Conservation (phyloP, 305 asterid genomes). For the Fraxinus sp. region DNA sequence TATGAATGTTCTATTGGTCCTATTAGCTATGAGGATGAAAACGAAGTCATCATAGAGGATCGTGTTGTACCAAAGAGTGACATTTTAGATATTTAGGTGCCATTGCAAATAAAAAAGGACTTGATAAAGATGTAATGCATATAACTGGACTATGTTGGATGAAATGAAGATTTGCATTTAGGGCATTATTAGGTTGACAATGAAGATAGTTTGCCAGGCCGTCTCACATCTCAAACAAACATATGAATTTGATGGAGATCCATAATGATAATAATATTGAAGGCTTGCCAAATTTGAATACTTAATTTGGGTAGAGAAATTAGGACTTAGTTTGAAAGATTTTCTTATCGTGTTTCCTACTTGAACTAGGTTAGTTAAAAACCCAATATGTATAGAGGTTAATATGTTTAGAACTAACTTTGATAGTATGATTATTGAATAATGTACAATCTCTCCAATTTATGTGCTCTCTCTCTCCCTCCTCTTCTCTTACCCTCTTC, state of each 20-base stretch:
- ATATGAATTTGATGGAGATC: slow-evolving; percentile 13
- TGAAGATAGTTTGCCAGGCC: neutral
- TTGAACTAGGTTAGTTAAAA: neutral
- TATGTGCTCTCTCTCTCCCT: neutral
- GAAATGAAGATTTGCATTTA: slow-evolving; percentile 8
- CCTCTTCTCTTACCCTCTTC: neutral
- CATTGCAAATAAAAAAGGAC: neutral
- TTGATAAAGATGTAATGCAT: neutral
- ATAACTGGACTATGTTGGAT: neutral
- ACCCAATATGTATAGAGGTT: neutral
- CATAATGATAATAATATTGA: neutral
- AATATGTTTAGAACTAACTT: neutral
- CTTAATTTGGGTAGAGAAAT: neutral
- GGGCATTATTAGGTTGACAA: neutral
- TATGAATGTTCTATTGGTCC: neutral
- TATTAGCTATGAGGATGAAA: neutral
- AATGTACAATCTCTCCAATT: neutral
- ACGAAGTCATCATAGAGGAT: neutral
- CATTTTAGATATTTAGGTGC: neutral
- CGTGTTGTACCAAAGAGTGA: neutral
- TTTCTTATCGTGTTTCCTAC: neutral
- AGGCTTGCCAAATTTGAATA: neutral
- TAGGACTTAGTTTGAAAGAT: neutral
- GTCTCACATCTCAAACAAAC: slow-evolving; percentile 17
- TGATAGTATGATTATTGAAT: neutral